Conservation (phyloP, 129 eudicot genomes). For the Daucus carota region DNA sequence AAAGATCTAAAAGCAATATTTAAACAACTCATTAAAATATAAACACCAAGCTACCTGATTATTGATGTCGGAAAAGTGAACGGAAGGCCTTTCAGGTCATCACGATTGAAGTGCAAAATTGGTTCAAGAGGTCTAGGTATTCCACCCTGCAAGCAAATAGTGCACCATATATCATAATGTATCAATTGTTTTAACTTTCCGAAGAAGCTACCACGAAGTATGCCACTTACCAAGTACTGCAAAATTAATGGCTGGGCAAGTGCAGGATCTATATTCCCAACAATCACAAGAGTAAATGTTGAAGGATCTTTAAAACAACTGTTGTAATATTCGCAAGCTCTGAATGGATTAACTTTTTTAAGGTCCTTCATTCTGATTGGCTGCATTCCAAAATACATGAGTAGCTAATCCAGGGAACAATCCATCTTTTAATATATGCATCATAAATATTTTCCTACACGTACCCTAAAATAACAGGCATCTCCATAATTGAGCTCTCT, state of each 20-base stretch:
- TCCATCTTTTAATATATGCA: neutral
- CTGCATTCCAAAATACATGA: constrained; percentile 31
- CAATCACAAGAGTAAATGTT: constrained; percentile 79
- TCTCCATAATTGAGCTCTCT: constrained; percentile 87
- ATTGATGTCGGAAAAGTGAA: constrained; percentile 65
- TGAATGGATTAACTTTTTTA: constrained; percentile 61
- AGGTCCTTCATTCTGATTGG: constrained; percentile 65
- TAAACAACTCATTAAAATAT: neutral
- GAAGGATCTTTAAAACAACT: constrained; percentile 91
- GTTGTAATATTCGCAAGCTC: constrained; percentile 78
- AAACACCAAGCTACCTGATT: constrained; percentile 33
- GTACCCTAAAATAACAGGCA: constrained; percentile 79
- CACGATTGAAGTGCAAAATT: constrained; percentile 55
- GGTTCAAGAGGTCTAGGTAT: constrained; percentile 70
- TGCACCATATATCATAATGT: constrained; percentile 6
- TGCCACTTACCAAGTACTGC: constrained; percentile 68
- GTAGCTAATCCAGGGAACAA: constrained; percentile 4
- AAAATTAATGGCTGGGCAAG: constrained; percentile 71
- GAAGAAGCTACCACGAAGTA: constrained; percentile 8
- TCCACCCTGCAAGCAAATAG: constrained; percentile 64
- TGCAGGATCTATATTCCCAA: constrained; percentile 88
- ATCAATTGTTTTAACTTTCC: neutral
- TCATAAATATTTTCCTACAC: constrained; percentile 4
- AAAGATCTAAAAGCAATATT: neutral
- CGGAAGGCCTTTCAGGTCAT: constrained; percentile 86